These are phyloP conservation scores for Quercus gilva DNA, from an alignment of 306 rosid species.

Conservation along the genomic window DNA sequence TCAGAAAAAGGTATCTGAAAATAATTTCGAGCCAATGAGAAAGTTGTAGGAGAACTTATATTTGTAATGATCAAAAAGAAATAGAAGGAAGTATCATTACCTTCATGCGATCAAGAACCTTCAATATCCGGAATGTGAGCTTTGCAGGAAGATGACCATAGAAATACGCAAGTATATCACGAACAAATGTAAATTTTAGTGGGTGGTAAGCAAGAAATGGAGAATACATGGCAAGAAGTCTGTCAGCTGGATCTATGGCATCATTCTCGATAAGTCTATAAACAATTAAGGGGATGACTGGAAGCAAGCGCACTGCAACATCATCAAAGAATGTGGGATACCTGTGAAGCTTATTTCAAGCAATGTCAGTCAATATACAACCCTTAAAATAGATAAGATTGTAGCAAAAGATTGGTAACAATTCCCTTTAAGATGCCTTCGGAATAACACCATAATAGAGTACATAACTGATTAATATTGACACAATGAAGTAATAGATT, in stretches of 20 bases:
- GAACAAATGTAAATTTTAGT: slow-evolving; percentile 89
- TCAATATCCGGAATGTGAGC: slow-evolving; percentile 77
- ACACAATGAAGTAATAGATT: background rate
- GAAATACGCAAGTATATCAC: slow-evolving; percentile 96
- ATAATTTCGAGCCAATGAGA: slow-evolving; percentile 22
- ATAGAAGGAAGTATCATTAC: slow-evolving; percentile 39
- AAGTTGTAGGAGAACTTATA: slow-evolving; percentile 5
- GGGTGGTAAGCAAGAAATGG: slow-evolving; percentile 76
- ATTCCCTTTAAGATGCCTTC: background rate
- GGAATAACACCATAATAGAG: background rate
- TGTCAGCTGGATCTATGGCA: slow-evolving; percentile 80
- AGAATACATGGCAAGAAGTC: slow-evolving; percentile 63
- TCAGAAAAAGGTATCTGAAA: slow-evolving; percentile 93
- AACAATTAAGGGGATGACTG: slow-evolving; percentile 85
- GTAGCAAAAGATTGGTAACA: background rate
- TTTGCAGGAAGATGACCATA: slow-evolving; percentile 86
- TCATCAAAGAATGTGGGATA: slow-evolving; percentile 90
- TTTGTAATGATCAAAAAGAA: slow-evolving; percentile 14
- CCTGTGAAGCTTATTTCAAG: slow-evolving; percentile 46
- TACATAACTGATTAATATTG: background rate
- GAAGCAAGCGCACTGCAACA: slow-evolving; percentile 89
- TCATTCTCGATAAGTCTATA: slow-evolving; percentile 95
- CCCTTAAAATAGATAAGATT: background rate
- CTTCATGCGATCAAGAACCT: slow-evolving; percentile 79
- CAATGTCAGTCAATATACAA: slow-evolving; percentile 26